Percentiles rank a stretch among this genome's conserved stretches.
Evolutionary conservation across 2,329 filamentous ascomycete genomes (phyloP).

Genomic region (Cladosporium sp.): DNA sequence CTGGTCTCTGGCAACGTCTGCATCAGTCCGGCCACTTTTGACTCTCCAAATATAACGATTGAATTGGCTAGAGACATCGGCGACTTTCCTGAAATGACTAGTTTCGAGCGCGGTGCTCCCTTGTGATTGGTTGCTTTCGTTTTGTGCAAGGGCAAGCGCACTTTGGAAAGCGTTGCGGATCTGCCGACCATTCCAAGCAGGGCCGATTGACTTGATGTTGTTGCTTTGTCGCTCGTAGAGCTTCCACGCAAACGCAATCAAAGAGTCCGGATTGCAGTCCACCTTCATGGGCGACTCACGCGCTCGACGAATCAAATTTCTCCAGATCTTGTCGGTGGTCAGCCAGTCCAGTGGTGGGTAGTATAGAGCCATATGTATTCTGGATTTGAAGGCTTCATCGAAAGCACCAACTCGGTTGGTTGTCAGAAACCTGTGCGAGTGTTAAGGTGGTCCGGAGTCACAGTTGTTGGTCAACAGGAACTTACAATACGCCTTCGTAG

Average conservation of each 20-base stretch:
- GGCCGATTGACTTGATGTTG: background rate
- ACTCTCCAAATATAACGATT: constrained; percentile 3
- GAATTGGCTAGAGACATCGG: constrained; percentile 1
- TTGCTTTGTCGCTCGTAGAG: background rate
- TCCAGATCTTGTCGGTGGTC: constrained; percentile 26
- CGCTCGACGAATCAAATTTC: constrained; percentile 6
- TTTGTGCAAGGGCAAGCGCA: constrained; percentile 29
- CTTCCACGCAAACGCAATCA: background rate
- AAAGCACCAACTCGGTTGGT: constrained; percentile 33
- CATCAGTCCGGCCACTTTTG: constrained; percentile 1
- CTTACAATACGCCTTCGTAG: constrained; percentile 22
- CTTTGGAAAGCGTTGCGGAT: constrained; percentile 36
- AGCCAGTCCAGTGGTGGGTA: constrained; percentile 28
- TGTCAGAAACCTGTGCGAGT: constrained; percentile 30
- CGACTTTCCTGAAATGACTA: constrained; percentile 3
- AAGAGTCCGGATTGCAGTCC: background rate
- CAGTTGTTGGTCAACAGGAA: too few relatives aligned
- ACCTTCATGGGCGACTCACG: background rate
- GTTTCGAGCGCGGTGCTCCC: background rate
- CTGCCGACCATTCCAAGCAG: constrained; percentile 34
- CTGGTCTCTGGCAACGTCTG: background rate
- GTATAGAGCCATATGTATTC: constrained; percentile 31
- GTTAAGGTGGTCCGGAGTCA: too few relatives aligned
- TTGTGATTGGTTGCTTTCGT: background rate
- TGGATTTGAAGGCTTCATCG: constrained; percentile 33